Evolutionary conservation across 768 basidiomycete genomes (phyloP), one percentile per base, ranked within the genome.

Genomic region (Russula brevipes): DNA sequence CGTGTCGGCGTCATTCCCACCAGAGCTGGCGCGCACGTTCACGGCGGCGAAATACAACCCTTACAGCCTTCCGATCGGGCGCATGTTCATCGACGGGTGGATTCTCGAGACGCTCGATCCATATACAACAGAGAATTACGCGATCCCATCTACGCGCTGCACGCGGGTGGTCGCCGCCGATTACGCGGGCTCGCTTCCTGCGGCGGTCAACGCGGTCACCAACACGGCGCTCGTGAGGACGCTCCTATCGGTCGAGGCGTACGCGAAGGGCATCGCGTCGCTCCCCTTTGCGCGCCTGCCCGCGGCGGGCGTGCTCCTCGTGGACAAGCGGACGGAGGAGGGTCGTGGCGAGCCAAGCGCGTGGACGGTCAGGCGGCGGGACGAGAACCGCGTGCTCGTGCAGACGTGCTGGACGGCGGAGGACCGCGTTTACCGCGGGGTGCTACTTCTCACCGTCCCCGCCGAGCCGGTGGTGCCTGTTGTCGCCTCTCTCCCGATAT

Each of bases 101-200:
- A 85, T 96, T 38, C 75, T 97, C 69, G 94, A 99, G 77, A 98
- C 96, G 4, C 82, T 98, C 52, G 96, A 98, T 71, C 94, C 95
- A 0, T 98, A 98, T 68, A 89, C 92, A 30, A 87, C 87, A 64
- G 94, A 96, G 74, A 93, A 92, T 66, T 96, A 94, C 71, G 83
- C 92, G 12, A 96, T 98, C 50, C 97, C 95, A 1, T 97, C 94
- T 4, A 92, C 94, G 44, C 76, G 89, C 52, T 95, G 92, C 73
- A 94, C 89, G 49, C 81, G 91, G 60, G 78, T 96, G 45, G 84
- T 90, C 3, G 88, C 91, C 1, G 81, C 94, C 62, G 95, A 98
- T 73, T 93, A 87, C 70, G 86, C 87, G 9, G 95, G 93, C 2
- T 86, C 85, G 1, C 83, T 96, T 44, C 94, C 94, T 0, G 83